Evolutionary conservation across 2,329 filamentous ascomycete species (phyloP), one percentile per base, ranked within the genome.

Genomic region (Fusarium sulawesiense): DNA sequence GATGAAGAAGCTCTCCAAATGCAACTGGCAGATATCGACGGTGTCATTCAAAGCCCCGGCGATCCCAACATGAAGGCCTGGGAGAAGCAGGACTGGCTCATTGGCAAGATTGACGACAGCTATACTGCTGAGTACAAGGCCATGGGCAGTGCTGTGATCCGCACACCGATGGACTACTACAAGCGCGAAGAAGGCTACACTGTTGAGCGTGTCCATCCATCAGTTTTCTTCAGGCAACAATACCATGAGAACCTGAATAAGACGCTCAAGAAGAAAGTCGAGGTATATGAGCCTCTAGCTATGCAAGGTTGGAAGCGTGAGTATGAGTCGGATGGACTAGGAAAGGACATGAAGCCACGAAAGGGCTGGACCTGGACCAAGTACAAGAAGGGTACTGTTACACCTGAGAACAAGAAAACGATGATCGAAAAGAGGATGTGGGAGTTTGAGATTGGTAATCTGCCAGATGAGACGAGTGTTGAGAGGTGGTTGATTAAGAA

Each of bases 391-490:
- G 57, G 50, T 1, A 18, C 10, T 37, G 18, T 44, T 16, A 46
- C 29, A 7, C 20, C 16, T 4, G 29, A 56, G 42, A 47, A 47
- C 4, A 30, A 48, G 12, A 60, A 60, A 11, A 20, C 30, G 4
- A 37, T 56, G n/a, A 23, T 60, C n/a, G 57, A 60, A 27, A 45
- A 42, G 51, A 27, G 44, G 4, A 60, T 60, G 50, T 60, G 57
- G 57, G 57, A 60, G 27, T 60, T 60, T 41, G 57, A 60, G 34
- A 60, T 60, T 44, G 57, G 57, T 3, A 60, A 41, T 14, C 20
- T 60, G 1, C 57, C 57, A 11, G 57, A 56, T 10, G 13, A 60
- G 14, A 32, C 57, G 8, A 60, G 57, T 23, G 25, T 56, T n/a
- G 57, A 60, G 44, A 37, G 51, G 20, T 60, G 57, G 57, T 32